Evolutionary conservation across 1,139 yeast species (phyloP).

Genomic region (Candida sojae): DNA sequence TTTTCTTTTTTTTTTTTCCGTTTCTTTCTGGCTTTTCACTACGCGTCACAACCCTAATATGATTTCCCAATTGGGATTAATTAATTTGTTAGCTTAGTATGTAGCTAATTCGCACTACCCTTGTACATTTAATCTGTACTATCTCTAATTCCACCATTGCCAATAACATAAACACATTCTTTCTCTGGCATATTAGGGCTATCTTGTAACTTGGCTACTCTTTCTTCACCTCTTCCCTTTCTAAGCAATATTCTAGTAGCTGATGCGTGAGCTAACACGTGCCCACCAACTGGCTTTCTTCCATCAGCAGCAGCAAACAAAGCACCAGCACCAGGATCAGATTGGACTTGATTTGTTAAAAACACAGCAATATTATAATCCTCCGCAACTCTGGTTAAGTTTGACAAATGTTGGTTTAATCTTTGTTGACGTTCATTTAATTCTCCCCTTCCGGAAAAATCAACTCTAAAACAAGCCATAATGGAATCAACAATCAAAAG

Average conservation of each 20-base stretch:
- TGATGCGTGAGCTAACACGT: slow-evolving; percentile 64
- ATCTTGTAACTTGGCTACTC: slow-evolving; percentile 64
- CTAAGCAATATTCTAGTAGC: slow-evolving; percentile 59
- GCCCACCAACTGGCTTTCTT: slow-evolving; percentile 67
- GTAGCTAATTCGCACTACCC: neutral
- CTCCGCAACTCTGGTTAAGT: slow-evolving; percentile 54
- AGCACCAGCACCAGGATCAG: slow-evolving; percentile 71
- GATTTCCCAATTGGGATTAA: slow-evolving; percentile 27
- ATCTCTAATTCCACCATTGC: slow-evolving; percentile 56
- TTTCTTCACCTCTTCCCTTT: slow-evolving; percentile 66
- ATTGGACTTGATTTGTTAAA: slow-evolving; percentile 63
- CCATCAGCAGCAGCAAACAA: slow-evolving; percentile 67
- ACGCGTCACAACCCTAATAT: slow-evolving; percentile 16
- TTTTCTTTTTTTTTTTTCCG: slow-evolving; percentile 1
- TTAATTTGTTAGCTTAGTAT: slow-evolving; percentile 5
- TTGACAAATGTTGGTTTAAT: slow-evolving; percentile 56
- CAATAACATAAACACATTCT: slow-evolving; percentile 55
- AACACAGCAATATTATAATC: slow-evolving; percentile 62
- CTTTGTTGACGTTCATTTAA: slow-evolving; percentile 61
- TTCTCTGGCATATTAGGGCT: slow-evolving; percentile 65
- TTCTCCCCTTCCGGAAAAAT: slow-evolving; percentile 61
- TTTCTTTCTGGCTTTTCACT: neutral
- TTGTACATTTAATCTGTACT: slow-evolving; percentile 21
- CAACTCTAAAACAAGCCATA: slow-evolving; percentile 65
- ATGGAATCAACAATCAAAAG: slow-evolving; percentile 54